A percentile compares a stretch with the other conserved stretches of the same genome.
Evolutionary conservation across 257 asterid species (phyloP).

Genomic region (Eucommia ulmoides): DNA sequence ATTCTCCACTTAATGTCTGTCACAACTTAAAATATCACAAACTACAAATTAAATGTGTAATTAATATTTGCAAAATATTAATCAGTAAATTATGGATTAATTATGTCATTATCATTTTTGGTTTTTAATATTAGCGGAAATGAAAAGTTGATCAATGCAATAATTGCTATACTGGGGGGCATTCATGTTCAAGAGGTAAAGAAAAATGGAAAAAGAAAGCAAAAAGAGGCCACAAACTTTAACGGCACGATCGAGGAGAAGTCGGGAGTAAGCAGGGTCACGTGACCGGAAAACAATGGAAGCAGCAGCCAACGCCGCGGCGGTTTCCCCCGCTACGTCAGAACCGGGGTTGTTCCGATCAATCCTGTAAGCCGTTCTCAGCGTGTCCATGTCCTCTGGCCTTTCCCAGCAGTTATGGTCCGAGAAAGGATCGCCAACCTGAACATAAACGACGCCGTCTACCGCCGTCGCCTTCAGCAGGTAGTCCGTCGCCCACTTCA

Average conservation of each 20-base stretch:
- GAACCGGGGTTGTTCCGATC: constrained; percentile 66
- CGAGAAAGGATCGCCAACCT: constrained; percentile 71
- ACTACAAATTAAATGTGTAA: no score
- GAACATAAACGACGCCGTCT: constrained; percentile 58
- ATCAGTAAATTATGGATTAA: no score
- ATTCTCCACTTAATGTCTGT: no score
- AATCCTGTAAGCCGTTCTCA: constrained; percentile 48
- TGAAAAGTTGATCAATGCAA: background rate
- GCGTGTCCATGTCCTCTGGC: constrained; percentile 86
- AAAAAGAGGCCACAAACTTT: constrained; percentile 27
- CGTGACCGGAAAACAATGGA: constrained; percentile 71
- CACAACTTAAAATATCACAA: no score
- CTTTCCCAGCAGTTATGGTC: constrained; percentile 91
- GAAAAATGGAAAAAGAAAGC: background rate
- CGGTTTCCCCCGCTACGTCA: constrained; percentile 86
- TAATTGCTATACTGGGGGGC: background rate
- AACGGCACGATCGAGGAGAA: constrained; percentile 64
- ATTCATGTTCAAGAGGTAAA: background rate
- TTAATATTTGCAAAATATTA: no score
- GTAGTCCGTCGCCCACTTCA: constrained; percentile 76
- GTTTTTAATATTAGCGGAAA: no score
- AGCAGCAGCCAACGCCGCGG: constrained; percentile 92
- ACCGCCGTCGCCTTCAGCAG: constrained; percentile 66
- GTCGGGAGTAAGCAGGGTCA: constrained; percentile 56
- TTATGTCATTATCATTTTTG: no score